Base-by-base conservation (phyloP, 257 asterid species). In the Lavandula angustifolia region DNA sequence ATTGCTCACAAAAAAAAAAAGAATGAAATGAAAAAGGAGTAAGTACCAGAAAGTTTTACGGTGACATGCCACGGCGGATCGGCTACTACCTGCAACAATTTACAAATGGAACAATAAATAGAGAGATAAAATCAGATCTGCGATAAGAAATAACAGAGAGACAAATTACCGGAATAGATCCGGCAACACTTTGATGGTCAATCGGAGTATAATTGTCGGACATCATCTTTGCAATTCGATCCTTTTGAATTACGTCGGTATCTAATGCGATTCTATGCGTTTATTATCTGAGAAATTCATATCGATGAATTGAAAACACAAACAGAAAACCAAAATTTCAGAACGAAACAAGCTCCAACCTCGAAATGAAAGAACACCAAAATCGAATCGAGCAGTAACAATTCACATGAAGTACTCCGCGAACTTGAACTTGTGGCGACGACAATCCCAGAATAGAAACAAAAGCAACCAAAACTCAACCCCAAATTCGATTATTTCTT, bases 201-300 rank as follows among this genome's bases (percentile, higher is more conserved):
- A 92, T 83, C 9, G 94, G 60, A 10, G 94, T 82, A 75, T 92
- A 92, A 68, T 89, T 87, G 76, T 94, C 86, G 77, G 97, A 82
- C 97, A 87, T 89, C 99, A 92, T 92, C 95, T 79, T 84, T 69
- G 64, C 49, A 1, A 40, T 13, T 17, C 64, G 51, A 62, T 53
- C 44, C 55, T 57, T 12, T 69, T 47, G 14, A 44, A 52, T 33
- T 57, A 60, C 48, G 9, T 62, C 16, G 59, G 61, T 56, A 56
- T 58, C 5, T 2, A 48, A 32, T 61, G 60, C 4, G 57, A 50
- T 3, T 14, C 16, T 12, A 7, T 13, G 40, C 3, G 33, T 2
- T 43, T 29, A 13, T 29, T 55, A 70, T 59, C 75, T 57, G 72
- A 59, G 0, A 48, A 70, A 34, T 50, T 40, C 68, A 34, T 1